These are phyloP conservation scores for Kondoa malvinella DNA, from an alignment of 768 basidiomycete genomes.

Conservation along the genomic window DNA sequence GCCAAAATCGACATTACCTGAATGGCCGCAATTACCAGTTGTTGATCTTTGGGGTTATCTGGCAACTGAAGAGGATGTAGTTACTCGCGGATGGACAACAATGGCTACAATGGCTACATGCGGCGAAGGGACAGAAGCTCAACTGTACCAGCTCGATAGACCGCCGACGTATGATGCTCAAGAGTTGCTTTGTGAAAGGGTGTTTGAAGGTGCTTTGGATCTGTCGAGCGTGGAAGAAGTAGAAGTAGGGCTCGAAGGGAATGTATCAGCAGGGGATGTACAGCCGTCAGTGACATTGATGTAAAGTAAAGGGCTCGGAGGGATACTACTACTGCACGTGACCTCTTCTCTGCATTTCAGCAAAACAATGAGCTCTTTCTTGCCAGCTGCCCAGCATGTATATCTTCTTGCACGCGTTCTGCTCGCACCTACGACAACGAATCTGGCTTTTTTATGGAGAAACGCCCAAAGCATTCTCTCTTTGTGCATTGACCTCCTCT, in stretches of 20 bases:
- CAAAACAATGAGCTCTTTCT: too few species aligned
- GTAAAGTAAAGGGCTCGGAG: neutral
- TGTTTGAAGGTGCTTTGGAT: neutral
- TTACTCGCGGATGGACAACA: slow-evolving; percentile 24
- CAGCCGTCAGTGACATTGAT: neutral
- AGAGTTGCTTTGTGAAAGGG: slow-evolving; percentile 23
- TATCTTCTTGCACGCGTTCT: too few species aligned
- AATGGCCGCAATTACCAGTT: slow-evolving; percentile 44
- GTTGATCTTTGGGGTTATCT: slow-evolving; percentile 50
- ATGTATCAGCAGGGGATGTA: neutral
- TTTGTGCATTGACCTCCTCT: too few species aligned
- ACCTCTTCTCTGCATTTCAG: too few species aligned
- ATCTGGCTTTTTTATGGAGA: too few species aligned
- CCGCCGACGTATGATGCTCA: slow-evolving; percentile 21
- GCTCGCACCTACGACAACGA: too few species aligned
- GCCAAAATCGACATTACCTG: slow-evolving; percentile 42
- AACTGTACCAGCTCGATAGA: slow-evolving; percentile 3
- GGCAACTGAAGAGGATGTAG: slow-evolving; percentile 32
- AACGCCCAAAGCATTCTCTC: too few species aligned
- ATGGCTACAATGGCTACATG: slow-evolving; percentile 12
- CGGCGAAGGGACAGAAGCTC: slow-evolving; percentile 13
- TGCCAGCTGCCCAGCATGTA: too few species aligned
- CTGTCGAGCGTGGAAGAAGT: slow-evolving; percentile 1
- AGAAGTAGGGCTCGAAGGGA: neutral
- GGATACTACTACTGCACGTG: neutral